Base-by-base conservation (phyloP, 2,329 filamentous ascomycete genomes). In the Pseudopithomyces chartarum region DNA sequence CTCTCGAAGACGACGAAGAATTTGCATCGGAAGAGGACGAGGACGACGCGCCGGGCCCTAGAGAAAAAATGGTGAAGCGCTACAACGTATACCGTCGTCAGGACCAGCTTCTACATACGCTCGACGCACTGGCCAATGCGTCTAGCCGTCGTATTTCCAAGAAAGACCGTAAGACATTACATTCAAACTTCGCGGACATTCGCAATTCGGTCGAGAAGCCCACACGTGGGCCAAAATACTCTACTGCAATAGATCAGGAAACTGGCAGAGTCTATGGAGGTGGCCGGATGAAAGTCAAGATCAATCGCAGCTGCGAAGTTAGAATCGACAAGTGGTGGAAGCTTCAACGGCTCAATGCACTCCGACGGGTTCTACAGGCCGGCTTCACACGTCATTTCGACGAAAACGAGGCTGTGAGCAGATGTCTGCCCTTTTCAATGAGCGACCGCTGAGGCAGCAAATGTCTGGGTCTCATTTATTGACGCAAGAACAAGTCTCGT, bases 261-360 rank as follows among this genome's bases (percentile, higher is more conserved):
- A 84, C 82, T 1, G 85, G 85, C 23, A 79, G 79, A 22, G 80
- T 82, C 47, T 87, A 87, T 59, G 88, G 88, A 6, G 70, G 63
- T 11, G 87, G 83, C 56, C 81, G 87, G 55, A 79, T 89, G 76
- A 70, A 70, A 11, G 80, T 91, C 38, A 82, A 83, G 54, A 84
- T 90, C 54, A 80, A 83, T 52, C 79, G 80, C 20, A 82, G 81
- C 45, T 84, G 85, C 2, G 81, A 83, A 52, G 84, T 90, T 79
- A 82, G 79, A 49, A 85, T 91, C 49, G 87, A 91, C 72, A 83
- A 84, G 61, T 91, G 89, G 89, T 91, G 88, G 88, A 91, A 91
- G 73, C 78, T 90, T 64, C 80, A 86, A 63, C 80, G 87, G 29
- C 74, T 90, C 49, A 84, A 87, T 58, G 82, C 83, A 2, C 74